These are phyloP conservation scores for Candida namnaoensis DNA, from an alignment of 805 yeast genomes.

Conservation along the genomic window DNA sequence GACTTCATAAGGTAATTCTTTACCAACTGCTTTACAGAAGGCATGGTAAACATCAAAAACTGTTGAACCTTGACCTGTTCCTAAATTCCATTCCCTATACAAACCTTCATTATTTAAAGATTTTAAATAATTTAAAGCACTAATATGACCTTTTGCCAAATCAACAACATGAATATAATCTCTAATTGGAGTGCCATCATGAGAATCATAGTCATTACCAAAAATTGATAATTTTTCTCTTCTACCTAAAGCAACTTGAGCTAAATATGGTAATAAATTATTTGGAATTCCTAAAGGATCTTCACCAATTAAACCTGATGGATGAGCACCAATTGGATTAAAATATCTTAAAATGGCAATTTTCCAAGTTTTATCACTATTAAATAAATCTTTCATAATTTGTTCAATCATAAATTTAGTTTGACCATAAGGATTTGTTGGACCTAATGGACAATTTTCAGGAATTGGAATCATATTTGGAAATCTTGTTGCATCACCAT, in stretches of 20 bases:
- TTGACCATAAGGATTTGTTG: constrained; percentile 72
- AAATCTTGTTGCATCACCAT: constrained; percentile 73
- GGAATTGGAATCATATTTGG: constrained; percentile 72
- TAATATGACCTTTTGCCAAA: constrained; percentile 67
- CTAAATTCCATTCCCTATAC: constrained; percentile 75
- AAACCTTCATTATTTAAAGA: constrained; percentile 29
- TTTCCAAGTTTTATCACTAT: constrained; percentile 34
- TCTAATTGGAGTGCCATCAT: constrained; percentile 76
- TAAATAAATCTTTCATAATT: constrained; percentile 44
- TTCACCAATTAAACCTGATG: constrained; percentile 73
- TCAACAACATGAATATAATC: constrained; percentile 80
- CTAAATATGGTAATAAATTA: constrained; percentile 65
- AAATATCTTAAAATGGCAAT: constrained; percentile 67
- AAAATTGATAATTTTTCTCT: constrained; percentile 58
- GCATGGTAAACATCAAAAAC: constrained; percentile 64
- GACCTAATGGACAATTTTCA: constrained; percentile 65
- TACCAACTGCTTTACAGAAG: constrained; percentile 57
- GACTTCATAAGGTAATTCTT: constrained; percentile 55
- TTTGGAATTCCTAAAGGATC: constrained; percentile 75
- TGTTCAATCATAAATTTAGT: constrained; percentile 63
- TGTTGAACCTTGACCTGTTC: constrained; percentile 75
- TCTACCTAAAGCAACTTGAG: constrained; percentile 71
- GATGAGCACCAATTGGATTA: constrained; percentile 84
- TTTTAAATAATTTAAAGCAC: constrained; percentile 53
- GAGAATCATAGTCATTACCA: constrained; percentile 62